Percentiles rank a stretch among this genome's conserved stretches.
Evolutionary conservation across 2,329 filamentous ascomycete species (phyloP).

Genomic region (Periconia macrospinosa): DNA sequence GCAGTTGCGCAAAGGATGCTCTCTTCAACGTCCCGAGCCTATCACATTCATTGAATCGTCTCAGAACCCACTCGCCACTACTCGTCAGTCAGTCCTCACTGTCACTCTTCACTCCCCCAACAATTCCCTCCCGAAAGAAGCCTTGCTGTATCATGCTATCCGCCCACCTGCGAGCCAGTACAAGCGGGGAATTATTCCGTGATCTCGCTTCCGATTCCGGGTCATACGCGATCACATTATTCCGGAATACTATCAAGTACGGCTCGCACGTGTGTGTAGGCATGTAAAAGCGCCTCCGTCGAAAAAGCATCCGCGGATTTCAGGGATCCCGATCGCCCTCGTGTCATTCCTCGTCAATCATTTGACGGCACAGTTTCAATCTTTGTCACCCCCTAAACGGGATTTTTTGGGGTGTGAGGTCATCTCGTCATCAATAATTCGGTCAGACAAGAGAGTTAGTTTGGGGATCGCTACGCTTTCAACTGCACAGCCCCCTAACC

Average conservation of each 20-base stretch:
- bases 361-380: too few relatives aligned
- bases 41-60: not conserved
- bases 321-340: too few relatives aligned
- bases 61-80: not conserved
- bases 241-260: too few relatives aligned
- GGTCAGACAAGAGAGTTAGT: not conserved
- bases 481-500: slow-evolving; percentile 31
- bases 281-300: too few relatives aligned
- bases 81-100: not conserved
- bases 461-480: too few relatives aligned
- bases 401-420: slow-evolving; percentile 4
- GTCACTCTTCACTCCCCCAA: not conserved
- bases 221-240: not conserved
- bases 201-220: not conserved
- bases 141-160: slow-evolving; percentile 1
- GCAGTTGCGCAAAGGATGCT: not conserved
- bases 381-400: too few relatives aligned
- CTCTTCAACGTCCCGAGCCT: not conserved
- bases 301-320: too few relatives aligned
- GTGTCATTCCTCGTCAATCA: too few relatives aligned
- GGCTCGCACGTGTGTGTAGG: too few relatives aligned
- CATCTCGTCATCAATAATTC: not conserved
- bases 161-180: not conserved
- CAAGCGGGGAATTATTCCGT: not conserved
- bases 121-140: not conserved